Evolutionary conservation across 148 eudicot species (phyloP), one percentile per base, ranked within the genome.

Genomic region (Diospyros kaki): DNA sequence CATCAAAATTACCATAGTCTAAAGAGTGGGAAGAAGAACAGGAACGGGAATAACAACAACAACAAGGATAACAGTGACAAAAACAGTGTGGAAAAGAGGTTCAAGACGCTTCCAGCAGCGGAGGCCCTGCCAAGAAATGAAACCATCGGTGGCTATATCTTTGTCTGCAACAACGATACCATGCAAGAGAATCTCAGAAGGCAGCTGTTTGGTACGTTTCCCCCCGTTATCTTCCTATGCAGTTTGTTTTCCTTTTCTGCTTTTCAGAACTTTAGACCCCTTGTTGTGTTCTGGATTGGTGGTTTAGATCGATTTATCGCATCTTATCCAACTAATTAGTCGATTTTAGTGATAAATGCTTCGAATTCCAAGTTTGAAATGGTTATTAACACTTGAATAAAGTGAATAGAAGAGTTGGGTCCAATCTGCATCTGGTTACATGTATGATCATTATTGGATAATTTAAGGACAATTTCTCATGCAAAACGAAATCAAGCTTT

Each of bases 151-250:
- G 99, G 99, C 3, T 95, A 95, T 81, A 95, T 95, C 75, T 95
- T 95, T 79, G 97, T 95, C 12, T 95, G 99, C 78, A 95, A 95
- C 81, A 92, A 95, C 79, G 99, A 95, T 81, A 95, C 99, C 41
- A 95, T 95, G 99, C 91, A 92, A 76, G 99, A 95, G 79, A 93
- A 95, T 81, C 88, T 95, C 80, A 81, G 88, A 79, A 81, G 97
- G 64, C 93, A 90, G 73, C 89, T 95, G 62, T 95, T 95, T 85
- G 98, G 97, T 92, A 91, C 68, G 85, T 68, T 14, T n/a, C 15
- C 38, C 28, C 15, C 68, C 28, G 17, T 53, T 13, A 0, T 45
- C 45, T 8, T 44, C 69, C 60, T 45, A 43, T 41, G 1, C 6
- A 6, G n/a, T 9, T 69, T 40, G 2, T 3, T 39, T 38, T 12